These are phyloP conservation scores for Marsdenia floribunda DNA, from an alignment of 257 asterid species.

Conservation along the genomic window DNA sequence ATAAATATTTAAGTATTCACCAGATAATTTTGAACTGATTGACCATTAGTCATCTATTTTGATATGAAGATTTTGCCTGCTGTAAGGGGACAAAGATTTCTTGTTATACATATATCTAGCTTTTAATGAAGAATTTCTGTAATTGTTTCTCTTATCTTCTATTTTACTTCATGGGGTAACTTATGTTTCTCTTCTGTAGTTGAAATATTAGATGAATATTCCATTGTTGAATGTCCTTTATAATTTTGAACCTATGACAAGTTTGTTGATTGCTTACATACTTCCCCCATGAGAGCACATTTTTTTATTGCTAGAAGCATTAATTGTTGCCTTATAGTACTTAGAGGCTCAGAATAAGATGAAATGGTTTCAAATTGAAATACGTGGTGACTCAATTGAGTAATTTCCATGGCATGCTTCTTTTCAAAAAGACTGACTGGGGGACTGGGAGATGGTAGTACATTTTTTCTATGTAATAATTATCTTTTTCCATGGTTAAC, in stretches of 20 bases:
- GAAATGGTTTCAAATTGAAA: background rate
- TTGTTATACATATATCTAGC: background rate
- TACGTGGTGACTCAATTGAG: background rate
- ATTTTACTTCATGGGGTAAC: no score
- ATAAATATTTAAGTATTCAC: background rate
- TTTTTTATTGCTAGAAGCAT: background rate
- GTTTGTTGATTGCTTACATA: background rate
- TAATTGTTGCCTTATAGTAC: background rate
- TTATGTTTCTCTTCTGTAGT: conserved; percentile 3
- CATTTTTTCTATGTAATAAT: conserved; percentile 3
- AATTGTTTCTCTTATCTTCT: background rate
- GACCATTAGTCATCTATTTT: background rate
- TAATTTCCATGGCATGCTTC: background rate
- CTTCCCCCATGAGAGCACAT: background rate
- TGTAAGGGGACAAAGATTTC: background rate
- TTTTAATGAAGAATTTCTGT: background rate
- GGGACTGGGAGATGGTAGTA: background rate
- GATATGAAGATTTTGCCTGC: background rate
- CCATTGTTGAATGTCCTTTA: background rate
- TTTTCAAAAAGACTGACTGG: background rate
- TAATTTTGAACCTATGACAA: background rate
- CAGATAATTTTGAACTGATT: background rate
- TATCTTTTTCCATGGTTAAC: conserved; percentile 12
- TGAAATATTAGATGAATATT: background rate
- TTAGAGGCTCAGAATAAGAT: background rate